A percentile compares a stretch with the other conserved stretches of the same genome.
Conservation (phyloP, 441 rosid genomes). For the Erysimum cheiri region DNA sequence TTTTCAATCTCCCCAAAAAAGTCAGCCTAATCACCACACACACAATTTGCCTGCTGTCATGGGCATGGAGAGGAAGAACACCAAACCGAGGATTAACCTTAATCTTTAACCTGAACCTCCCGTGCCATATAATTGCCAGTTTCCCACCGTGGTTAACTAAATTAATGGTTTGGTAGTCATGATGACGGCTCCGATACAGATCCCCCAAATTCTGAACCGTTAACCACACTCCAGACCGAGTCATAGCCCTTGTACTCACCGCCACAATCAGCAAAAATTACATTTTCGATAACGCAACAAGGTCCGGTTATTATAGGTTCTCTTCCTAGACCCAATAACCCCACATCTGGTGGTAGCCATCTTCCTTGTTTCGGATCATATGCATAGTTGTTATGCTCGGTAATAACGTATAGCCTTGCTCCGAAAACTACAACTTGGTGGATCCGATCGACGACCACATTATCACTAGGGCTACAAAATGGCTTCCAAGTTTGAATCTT, state of each 20-base stretch:
- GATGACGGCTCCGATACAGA: not conserved
- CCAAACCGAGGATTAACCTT: too few species aligned
- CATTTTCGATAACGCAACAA: not conserved
- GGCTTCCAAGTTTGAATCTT: slow-evolving; percentile 20
- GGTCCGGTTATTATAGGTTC: not conserved
- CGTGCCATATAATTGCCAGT: slow-evolving; percentile 1
- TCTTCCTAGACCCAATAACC: not conserved
- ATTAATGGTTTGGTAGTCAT: not conserved
- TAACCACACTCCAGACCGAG: not conserved
- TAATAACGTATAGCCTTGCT: not conserved
- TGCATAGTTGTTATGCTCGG: not conserved
- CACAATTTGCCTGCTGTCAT: not conserved
- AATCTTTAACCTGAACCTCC: too few species aligned
- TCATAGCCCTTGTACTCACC: not conserved
- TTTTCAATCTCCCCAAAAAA: not conserved
- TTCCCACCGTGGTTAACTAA: slow-evolving; percentile 16
- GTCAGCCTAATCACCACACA: slow-evolving; percentile 1
- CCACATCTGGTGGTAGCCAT: not conserved
- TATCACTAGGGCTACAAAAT: not conserved
- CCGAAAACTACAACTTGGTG: not conserved
- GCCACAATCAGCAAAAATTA: not conserved
- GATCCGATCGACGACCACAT: not conserved
- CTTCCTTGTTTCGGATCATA: slow-evolving; percentile 3
- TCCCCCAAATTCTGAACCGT: not conserved
- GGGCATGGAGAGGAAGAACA: too few species aligned